Evolutionary conservation across 257 asterid genomes (phyloP), one percentile per base, ranked within the genome.

Genomic region (Salvia miltiorrhiza): DNA sequence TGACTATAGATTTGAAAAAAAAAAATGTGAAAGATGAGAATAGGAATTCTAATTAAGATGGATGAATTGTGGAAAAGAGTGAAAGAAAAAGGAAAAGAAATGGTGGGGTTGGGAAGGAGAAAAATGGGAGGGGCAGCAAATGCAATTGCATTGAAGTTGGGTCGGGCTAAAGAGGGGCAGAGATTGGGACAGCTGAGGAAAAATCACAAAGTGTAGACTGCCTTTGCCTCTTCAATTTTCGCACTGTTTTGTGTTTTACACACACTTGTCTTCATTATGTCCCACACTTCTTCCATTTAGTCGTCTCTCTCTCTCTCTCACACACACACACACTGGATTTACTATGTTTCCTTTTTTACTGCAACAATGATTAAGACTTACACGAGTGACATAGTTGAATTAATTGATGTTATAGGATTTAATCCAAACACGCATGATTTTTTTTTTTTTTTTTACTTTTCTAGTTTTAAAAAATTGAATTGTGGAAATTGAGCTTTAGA

Each of bases 81-180:
- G 72, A 69, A 37, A 35, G n/a, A 48, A 69, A 70, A 62, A 49
- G 53, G 21, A 43, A 41, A 55, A 23, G 10, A 37, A 35, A 21
- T 14, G 58, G 83, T 78, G 17, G 59, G 71, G 35, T 30, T 71
- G 47, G 71, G 81, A 76, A 79, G 71, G 73, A 67, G 83, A 59
- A 64, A 45, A 66, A 59, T 1, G 69, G 76, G 45, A 45, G 74
- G 76, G 70, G 74, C 67, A 73, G n/a, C n/a, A n/a, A n/a, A n/a
- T n/a, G n/a, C n/a, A n/a, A n/a, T n/a, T n/a, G 62, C 86, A 85
- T 83, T 75, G 85, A 85, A 83, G 85, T 83, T 82, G 76, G 90
- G 95, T 88, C 90, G 87, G 90, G 67, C 7, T 73, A 85, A 83
- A 80, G 85, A 58, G 90, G 63, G 73, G 81, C 90, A 87, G 0